phyloP scores from a whole-genome alignment of 768 basidiomycete species.

The Agrocybe pediades region DNA sequence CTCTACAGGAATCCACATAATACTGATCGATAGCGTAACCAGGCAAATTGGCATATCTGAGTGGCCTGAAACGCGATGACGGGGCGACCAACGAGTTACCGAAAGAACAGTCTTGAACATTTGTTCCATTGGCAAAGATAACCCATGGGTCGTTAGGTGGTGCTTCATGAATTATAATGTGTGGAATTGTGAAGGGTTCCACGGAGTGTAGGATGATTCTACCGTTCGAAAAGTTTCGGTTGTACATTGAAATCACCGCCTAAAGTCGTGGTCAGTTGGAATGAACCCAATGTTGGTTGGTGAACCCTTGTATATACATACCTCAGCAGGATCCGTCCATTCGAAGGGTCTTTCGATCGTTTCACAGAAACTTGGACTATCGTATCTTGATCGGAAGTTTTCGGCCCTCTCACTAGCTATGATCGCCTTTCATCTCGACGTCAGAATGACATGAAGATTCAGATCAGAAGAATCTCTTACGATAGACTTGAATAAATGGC shows the following conservation, averaged over 20 bases:
- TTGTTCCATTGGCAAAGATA: constrained; percentile 3
- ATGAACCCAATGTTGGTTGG: constrained; percentile 11
- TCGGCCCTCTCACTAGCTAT: constrained; percentile 2
- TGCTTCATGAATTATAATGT: constrained; percentile 19
- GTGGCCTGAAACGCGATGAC: background rate
- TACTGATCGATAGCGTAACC: background rate
- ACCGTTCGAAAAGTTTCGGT: too few relatives aligned
- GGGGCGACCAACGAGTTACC: constrained; percentile 9
- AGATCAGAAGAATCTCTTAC: background rate
- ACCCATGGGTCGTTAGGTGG: constrained; percentile 10
- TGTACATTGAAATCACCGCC: too few relatives aligned
- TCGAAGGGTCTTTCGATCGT: constrained; percentile 39
- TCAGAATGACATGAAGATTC: background rate
- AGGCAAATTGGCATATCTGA: background rate
- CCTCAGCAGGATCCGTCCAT: constrained; percentile 58
- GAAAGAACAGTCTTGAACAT: constrained; percentile 6
- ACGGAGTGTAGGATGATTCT: constrained; percentile 15
- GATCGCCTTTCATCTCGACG: background rate
- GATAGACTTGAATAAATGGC: background rate
- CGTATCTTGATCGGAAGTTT: constrained; percentile 41
- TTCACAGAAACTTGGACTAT: constrained; percentile 27
- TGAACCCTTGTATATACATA: constrained; percentile 20
- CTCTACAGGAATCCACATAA: background rate
- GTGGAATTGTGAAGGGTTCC: constrained; percentile 16
- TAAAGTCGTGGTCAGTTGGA: too few relatives aligned